These are phyloP conservation scores for Fusarium sp. DNA, from an alignment of 2,329 filamentous ascomycete genomes.

Conservation along the genomic window DNA sequence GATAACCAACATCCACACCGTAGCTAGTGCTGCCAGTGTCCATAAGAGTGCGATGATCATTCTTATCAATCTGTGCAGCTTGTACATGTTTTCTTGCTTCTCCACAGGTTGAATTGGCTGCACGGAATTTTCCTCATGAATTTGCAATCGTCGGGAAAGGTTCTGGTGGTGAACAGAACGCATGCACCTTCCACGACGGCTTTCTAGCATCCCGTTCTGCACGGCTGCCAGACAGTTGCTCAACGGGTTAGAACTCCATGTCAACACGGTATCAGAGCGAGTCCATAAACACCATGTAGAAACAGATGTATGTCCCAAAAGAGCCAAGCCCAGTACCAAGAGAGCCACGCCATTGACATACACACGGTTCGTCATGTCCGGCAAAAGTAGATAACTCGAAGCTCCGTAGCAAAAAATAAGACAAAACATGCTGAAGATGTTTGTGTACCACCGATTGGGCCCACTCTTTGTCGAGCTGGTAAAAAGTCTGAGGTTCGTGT, in stretches of 20 bases:
- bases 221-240: not conserved
- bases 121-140: too few relatives aligned
- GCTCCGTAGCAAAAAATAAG: not conserved
- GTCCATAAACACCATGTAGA: conserved; percentile 3
- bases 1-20: not conserved
- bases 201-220: not conserved
- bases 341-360: not conserved
- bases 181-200: not conserved
- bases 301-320: not conserved
- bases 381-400: not conserved
- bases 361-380: not conserved
- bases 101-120: not conserved
- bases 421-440: not conserved
- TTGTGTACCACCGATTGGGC: conserved; percentile 5
- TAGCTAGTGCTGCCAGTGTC: not conserved
- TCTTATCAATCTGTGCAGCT: not conserved
- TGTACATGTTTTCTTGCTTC: not conserved
- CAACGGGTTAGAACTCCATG: not conserved
- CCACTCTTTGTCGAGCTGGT: not conserved
- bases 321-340: not conserved
- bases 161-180: not conserved
- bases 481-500: conserved; percentile 1
- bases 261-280: not conserved
- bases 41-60: not conserved
- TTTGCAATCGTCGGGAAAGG: not conserved